Base-by-base conservation (phyloP, 2,329 filamentous ascomycete species). In the Penicillium digitatum region DNA sequence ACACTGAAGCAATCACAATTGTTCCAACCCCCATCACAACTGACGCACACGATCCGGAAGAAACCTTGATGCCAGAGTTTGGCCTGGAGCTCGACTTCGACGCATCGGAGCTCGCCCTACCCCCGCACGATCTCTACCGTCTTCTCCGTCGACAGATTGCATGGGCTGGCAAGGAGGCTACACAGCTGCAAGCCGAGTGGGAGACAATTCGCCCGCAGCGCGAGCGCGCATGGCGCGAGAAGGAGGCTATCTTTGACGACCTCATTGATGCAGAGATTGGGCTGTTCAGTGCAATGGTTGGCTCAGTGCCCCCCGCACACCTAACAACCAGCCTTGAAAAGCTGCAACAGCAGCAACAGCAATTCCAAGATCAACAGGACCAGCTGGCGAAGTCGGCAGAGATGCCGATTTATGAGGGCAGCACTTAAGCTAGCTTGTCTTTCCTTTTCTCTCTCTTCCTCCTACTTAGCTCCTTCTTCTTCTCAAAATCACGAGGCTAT, bases 71-170 rank as follows among this genome's bases (percentile, higher is more conserved):
- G 31, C 71, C 70, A 10, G 75, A 77, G 27, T 71, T 76, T 39
- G 72, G 67, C 12, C 64, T 70, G 0, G 74, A 76, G 38, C 69
- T 76, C 18, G 73, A 69, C 14, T 75, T 77, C 61, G 76, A 78
- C 49, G 70, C 72, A 11, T 70, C 74, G 43, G 78, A 80, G 56
- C 69, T 77, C 16, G 58, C 66, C 16, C 69, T 79, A 42, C 69
- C 66, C 32, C 72, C 75, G 2, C 71, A 69, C 14, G 71, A 78
- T 43, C 70, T 78, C 24, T 78, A 74, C 58, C 70, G 75, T 29
- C 63, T 79, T 4, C 69, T 79, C 11, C 75, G 76, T 32, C 71
- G 77, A 20, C 77, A 79, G 60, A 72, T 80, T 20, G 67, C 72
- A 52, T 79, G 78, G 78, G 76, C 77, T 1, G 73, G 77, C 57